Evolutionary conservation across 306 rosid species (phyloP).

Genomic region (Malus orientalis): DNA sequence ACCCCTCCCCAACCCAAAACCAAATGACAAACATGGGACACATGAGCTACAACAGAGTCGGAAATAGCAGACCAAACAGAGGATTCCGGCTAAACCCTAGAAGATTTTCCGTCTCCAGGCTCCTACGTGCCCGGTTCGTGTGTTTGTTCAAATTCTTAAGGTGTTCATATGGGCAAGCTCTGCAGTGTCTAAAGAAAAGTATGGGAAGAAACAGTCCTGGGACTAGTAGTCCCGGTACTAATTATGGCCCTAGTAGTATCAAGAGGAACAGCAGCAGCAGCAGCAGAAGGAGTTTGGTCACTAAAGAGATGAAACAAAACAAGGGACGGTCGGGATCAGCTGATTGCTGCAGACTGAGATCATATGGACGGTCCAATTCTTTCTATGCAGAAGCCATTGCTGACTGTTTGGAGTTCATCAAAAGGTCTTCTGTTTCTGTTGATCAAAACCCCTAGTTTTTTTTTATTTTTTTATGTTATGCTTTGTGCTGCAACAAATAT

Average conservation of each 20-base stretch:
- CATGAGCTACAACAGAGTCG: slow-evolving; percentile 34
- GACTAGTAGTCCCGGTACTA: background rate
- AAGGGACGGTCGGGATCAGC: slow-evolving; percentile 5
- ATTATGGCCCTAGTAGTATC: background rate
- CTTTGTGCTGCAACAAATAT: background rate
- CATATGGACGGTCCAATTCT: slow-evolving; percentile 56
- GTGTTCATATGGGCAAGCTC: slow-evolving; percentile 28
- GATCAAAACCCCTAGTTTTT: slow-evolving; percentile 26
- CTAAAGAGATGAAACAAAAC: slow-evolving; percentile 1
- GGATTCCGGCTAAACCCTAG: slow-evolving; percentile 50
- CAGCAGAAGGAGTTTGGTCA: slow-evolving; percentile 17
- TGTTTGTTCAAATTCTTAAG: slow-evolving; percentile 39
- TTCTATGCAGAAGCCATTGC: slow-evolving; percentile 93
- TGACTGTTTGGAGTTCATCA: slow-evolving; percentile 86
- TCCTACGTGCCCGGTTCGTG: slow-evolving; percentile 33
- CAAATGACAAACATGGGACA: slow-evolving; percentile 4
- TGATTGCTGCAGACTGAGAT: slow-evolving; percentile 21
- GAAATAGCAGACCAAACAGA: slow-evolving; percentile 26
- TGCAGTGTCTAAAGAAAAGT: slow-evolving; percentile 29
- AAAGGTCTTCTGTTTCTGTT: slow-evolving; percentile 52
- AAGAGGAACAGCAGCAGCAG: slow-evolving; percentile 19
- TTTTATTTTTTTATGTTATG: background rate
- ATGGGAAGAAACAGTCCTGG: slow-evolving; percentile 8
- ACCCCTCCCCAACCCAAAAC: background rate
- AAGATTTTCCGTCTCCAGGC: slow-evolving; percentile 29